phyloP scores from a whole-genome alignment of 2,329 filamentous ascomycete genomes.

The Ophiocordyceps unilateralis region DNA sequence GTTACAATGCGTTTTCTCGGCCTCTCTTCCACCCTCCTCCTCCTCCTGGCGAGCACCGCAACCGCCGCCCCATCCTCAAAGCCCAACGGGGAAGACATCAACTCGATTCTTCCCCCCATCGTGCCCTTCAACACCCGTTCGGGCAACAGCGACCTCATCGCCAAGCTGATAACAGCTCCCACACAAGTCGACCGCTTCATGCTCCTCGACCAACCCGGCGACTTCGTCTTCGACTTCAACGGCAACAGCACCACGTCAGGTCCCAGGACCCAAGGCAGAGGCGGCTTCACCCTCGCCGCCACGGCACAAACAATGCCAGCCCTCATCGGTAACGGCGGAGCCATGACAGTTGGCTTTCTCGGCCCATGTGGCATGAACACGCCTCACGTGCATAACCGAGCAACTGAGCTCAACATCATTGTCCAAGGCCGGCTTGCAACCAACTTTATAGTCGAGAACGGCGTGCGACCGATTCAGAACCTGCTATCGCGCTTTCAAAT shows the following conservation, averaged over 20 bases:
- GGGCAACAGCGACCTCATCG: slow-evolving; percentile 10
- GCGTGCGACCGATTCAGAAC: slow-evolving; percentile 18
- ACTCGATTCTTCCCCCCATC: slow-evolving; percentile 9
- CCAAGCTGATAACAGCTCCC: slow-evolving; percentile 11
- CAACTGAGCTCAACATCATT: slow-evolving; percentile 29
- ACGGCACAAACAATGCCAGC: slow-evolving; percentile 30
- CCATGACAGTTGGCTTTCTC: slow-evolving; percentile 31
- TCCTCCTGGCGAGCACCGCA: slow-evolving; percentile 1
- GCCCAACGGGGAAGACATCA: slow-evolving; percentile 2
- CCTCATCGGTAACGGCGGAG: slow-evolving; percentile 27
- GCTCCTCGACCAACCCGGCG: slow-evolving; percentile 15
- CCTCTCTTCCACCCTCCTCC: slow-evolving; percentile 1
- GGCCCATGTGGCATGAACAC: slow-evolving; percentile 33
- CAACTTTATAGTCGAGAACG: slow-evolving; percentile 26
- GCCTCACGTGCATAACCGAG: slow-evolving; percentile 28
- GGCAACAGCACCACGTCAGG: slow-evolving; percentile 5
- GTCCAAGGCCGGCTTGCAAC: slow-evolving; percentile 25
- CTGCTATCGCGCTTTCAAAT: slow-evolving; percentile 23
- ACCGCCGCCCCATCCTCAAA: neutral
- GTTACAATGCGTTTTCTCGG: neutral
- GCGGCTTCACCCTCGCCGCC: slow-evolving; percentile 21
- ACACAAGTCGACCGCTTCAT: slow-evolving; percentile 15
- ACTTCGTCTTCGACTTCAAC: slow-evolving; percentile 27
- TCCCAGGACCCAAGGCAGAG: slow-evolving; percentile 11
- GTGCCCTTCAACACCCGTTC: slow-evolving; percentile 12